These are phyloP conservation scores for Plantago ovata DNA, from an alignment of 257 asterid genomes.

Conservation along the genomic window DNA sequence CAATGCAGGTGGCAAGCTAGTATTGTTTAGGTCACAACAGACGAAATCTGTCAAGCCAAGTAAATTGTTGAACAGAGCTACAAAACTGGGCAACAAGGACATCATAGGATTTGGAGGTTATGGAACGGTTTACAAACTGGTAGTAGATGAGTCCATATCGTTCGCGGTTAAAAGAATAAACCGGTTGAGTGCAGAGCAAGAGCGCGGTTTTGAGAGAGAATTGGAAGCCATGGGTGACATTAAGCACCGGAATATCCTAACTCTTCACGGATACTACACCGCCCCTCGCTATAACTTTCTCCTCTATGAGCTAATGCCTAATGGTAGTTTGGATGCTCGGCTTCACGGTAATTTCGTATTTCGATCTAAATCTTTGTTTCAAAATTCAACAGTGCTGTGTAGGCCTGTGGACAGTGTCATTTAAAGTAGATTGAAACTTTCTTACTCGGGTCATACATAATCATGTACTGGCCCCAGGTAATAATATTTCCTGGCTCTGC, in stretches of 20 bases:
- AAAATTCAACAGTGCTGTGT: no score
- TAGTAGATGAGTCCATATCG: slow-evolving; percentile 36
- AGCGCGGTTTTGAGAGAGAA: slow-evolving; percentile 79
- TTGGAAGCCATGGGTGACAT: slow-evolving; percentile 85
- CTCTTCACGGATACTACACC: slow-evolving; percentile 77
- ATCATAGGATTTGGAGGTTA: slow-evolving; percentile 83
- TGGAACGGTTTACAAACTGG: slow-evolving; percentile 79
- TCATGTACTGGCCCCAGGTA: neutral
- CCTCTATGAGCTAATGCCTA: slow-evolving; percentile 84
- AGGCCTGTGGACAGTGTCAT: no score
- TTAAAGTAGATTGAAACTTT: neutral
- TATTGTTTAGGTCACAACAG: slow-evolving; percentile 58
- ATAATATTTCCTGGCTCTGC: neutral
- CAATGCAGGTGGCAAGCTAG: slow-evolving; percentile 82
- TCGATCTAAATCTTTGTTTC: no score
- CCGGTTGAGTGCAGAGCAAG: slow-evolving; percentile 58
- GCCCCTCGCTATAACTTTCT: slow-evolving; percentile 76
- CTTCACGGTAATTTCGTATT: slow-evolving; percentile 79
- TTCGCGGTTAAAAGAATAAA: slow-evolving; percentile 70
- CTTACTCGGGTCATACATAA: neutral
- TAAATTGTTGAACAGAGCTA: slow-evolving; percentile 53
- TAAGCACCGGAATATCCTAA: slow-evolving; percentile 77
- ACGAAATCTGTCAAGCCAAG: slow-evolving; percentile 40
- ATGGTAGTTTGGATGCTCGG: slow-evolving; percentile 60
- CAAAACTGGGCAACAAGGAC: slow-evolving; percentile 75